These are phyloP conservation scores for Narthecium ossifragum DNA, from an alignment of 106 monocot genomes.

Conservation along the genomic window DNA sequence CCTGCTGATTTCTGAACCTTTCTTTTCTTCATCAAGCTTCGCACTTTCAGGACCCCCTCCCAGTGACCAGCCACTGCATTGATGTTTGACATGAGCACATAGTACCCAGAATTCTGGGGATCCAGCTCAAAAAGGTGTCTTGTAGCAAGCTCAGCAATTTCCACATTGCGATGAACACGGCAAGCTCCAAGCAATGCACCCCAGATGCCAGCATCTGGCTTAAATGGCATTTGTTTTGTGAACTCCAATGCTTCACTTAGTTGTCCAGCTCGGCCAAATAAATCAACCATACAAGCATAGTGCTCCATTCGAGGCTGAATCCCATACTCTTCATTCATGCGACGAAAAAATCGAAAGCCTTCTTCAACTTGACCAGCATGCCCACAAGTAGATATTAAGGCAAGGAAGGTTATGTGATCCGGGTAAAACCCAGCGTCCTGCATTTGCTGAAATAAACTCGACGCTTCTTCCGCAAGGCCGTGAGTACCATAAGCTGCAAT, in stretches of 20 bases:
- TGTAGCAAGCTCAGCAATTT: constrained; percentile 76
- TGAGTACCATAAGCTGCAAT: constrained; percentile 80
- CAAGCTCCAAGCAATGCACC: constrained; percentile 85
- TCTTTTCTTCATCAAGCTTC: constrained; percentile 81
- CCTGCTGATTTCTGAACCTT: constrained; percentile 67
- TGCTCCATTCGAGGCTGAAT: constrained; percentile 69
- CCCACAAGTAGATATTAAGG: constrained; percentile 75
- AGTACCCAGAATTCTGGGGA: constrained; percentile 86
- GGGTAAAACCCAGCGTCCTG: constrained; percentile 51
- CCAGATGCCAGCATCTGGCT: constrained; percentile 86
- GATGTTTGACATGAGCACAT: constrained; percentile 81
- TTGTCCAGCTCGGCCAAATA: constrained; percentile 66
- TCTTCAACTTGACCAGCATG: constrained; percentile 70
- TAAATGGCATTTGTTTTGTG: constrained; percentile 51
- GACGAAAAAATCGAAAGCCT: constrained; percentile 44
- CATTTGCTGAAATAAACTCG: constrained; percentile 61
- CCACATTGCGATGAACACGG: constrained; percentile 47
- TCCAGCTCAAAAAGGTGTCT: constrained; percentile 68
- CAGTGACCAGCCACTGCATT: constrained; percentile 61
- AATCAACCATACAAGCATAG: constrained; percentile 87
- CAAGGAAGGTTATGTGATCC: constrained; percentile 87
- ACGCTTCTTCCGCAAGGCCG: constrained; percentile 55
- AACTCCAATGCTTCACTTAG: constrained; percentile 53
- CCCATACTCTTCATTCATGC: constrained; percentile 47
- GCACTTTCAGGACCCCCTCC: constrained; percentile 54